These are phyloP conservation scores for Trichoderma sp. DNA, from an alignment of 2,329 filamentous ascomycete genomes.

Conservation along the genomic window DNA sequence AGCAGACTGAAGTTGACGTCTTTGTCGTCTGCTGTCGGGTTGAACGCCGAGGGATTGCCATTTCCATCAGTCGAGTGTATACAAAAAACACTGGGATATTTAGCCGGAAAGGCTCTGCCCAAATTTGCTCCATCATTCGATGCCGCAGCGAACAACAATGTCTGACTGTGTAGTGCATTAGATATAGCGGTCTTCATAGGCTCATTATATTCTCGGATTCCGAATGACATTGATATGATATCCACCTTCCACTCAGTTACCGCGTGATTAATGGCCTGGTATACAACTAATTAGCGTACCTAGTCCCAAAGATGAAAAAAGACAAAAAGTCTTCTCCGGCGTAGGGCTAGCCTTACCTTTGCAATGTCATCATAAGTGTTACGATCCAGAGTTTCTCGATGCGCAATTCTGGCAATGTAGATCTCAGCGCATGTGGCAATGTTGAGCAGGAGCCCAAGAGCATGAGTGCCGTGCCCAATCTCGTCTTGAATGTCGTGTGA, in stretches of 20 bases:
- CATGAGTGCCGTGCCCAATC: slow-evolving; percentile 7
- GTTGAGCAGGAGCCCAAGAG: not conserved
- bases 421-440: slow-evolving; percentile 2
- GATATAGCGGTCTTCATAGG: not conserved
- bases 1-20: slow-evolving; percentile 9
- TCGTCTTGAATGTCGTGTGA: not conserved
- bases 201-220: not conserved
- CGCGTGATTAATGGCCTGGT: not conserved
- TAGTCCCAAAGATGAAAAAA: not conserved
- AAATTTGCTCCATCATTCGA: slow-evolving; percentile 9
- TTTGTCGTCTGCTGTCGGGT: not conserved
- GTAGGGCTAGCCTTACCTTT: not conserved
- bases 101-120: not conserved
- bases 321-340: not conserved
- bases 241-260: not conserved
- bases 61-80: slow-evolving; percentile 11
- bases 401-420: not conserved
- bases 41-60: not conserved
- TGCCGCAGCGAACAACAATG: slow-evolving; percentile 8
- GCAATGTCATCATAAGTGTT: not conserved
- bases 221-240: slow-evolving; percentile 10
- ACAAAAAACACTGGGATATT: slow-evolving; percentile 2
- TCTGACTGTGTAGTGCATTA: not conserved
- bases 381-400: not conserved
- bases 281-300: not conserved